A percentile compares a stretch with the other conserved stretches of the same genome.
Conservation (phyloP, 768 basidiomycete species). For the Boletus tylopilopsis region DNA sequence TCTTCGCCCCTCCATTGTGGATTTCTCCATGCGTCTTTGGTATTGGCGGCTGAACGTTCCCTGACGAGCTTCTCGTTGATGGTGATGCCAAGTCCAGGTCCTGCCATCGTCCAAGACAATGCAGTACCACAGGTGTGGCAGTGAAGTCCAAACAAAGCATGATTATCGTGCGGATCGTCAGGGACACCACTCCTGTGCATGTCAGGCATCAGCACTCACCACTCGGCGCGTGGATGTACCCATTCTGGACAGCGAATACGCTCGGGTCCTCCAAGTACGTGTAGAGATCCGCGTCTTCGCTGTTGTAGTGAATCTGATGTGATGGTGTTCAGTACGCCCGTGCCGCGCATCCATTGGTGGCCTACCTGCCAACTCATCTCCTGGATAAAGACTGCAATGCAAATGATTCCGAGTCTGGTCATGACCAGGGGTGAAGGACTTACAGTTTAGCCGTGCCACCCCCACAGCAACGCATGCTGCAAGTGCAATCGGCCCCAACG, state of each 20-base stretch:
- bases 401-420: neutral
- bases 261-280: slow-evolving; percentile 53
- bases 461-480: slow-evolving; percentile 69
- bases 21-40: slow-evolving; percentile 21
- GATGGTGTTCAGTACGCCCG: neutral
- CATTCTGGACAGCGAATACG: slow-evolving; percentile 51
- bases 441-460: slow-evolving; percentile 56
- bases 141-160: neutral
- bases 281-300: slow-evolving; percentile 52
- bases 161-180: neutral
- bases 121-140: neutral
- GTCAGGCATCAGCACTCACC: slow-evolving; percentile 25
- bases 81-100: slow-evolving; percentile 57
- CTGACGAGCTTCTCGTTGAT: slow-evolving; percentile 57
- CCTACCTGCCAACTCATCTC: slow-evolving; percentile 61
- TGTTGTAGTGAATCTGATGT: slow-evolving; percentile 60
- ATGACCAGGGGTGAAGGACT: slow-evolving; percentile 15
- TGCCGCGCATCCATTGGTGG: neutral
- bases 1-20: slow-evolving; percentile 55
- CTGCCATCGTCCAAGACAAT: slow-evolving; percentile 23
- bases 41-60: slow-evolving; percentile 16
- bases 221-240: slow-evolving; percentile 44
- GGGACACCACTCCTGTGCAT: neutral
- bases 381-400: slow-evolving; percentile 48
- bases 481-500: slow-evolving; percentile 65